Evolutionary conservation across 78 protist genomes (phyloP).

Genomic region (Chrysochromulina parva): DNA sequence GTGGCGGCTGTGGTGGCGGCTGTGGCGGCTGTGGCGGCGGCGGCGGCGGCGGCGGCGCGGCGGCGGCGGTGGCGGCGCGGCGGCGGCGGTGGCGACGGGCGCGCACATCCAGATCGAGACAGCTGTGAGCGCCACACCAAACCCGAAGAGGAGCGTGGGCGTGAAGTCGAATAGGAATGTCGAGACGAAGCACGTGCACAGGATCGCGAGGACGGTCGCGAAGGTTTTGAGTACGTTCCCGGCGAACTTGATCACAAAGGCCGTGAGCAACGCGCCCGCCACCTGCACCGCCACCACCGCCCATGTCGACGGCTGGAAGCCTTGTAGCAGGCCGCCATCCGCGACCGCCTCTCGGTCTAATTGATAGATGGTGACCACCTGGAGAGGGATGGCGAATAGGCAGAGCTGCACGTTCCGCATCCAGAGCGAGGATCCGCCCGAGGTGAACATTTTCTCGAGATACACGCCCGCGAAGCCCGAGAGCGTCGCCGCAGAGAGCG

Average conservation of each 20-base stretch:
- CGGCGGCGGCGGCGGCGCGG: no score
- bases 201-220: background rate
- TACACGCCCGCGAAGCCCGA: slow-evolving; percentile 39
- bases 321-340: background rate
- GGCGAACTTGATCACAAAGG: slow-evolving; percentile 18
- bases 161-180: background rate
- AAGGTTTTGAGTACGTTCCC: slow-evolving; percentile 4
- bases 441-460: slow-evolving; percentile 25
- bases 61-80: no score
- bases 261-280: background rate
- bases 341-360: background rate
- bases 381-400: background rate
- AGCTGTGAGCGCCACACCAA: background rate
- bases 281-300: background rate
- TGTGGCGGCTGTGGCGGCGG: no score
- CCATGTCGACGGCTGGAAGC: background rate
- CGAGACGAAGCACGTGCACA: background rate
- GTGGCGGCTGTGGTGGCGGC: no score
- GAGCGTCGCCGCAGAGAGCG: background rate
- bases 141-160: background rate
- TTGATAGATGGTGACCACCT: background rate
- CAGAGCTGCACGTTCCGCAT: background rate
- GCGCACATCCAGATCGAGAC: background rate
- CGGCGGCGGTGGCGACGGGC: no score
- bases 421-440: background rate